phyloP scores from a whole-genome alignment of 805 yeast genomes.

The Schwanniomyces polymorphus region DNA sequence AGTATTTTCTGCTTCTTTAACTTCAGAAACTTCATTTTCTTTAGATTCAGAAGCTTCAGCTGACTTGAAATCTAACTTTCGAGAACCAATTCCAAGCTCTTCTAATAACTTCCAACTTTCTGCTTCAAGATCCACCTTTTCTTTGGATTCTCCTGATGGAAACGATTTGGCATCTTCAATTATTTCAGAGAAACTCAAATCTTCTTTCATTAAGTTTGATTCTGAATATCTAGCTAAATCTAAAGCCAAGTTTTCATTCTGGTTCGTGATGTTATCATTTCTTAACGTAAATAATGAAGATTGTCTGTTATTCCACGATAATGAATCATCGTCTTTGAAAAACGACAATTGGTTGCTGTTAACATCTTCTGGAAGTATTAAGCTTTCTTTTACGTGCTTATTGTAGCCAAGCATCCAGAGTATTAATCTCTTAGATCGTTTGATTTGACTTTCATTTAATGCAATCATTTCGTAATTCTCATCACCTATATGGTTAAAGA shows the following conservation, averaged over 20 bases:
- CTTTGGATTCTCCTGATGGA: slow-evolving; percentile 6
- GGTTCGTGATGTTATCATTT: neutral
- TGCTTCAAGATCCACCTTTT: slow-evolving; percentile 5
- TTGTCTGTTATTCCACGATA: slow-evolving; percentile 31
- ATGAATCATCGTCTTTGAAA: slow-evolving; percentile 27
- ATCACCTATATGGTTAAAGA: slow-evolving; percentile 25
- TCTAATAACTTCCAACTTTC: slow-evolving; percentile 16
- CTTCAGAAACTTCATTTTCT: neutral
- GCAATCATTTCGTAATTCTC: slow-evolving; percentile 33
- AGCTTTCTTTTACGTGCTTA: slow-evolving; percentile 17
- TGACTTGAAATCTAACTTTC: neutral
- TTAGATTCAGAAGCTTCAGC: neutral
- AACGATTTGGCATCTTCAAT: slow-evolving; percentile 15
- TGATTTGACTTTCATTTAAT: slow-evolving; percentile 24
- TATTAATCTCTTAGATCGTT: slow-evolving; percentile 36
- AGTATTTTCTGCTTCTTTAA: neutral
- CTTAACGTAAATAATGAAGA: slow-evolving; percentile 15
- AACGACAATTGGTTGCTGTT: slow-evolving; percentile 18
- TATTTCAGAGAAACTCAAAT: slow-evolving; percentile 9
- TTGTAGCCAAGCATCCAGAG: slow-evolving; percentile 40
- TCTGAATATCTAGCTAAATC: slow-evolving; percentile 14
- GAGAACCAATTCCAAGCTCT: slow-evolving; percentile 13
- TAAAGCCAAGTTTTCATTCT: neutral
- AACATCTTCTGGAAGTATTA: slow-evolving; percentile 16
- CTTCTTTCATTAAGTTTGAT: slow-evolving; percentile 6